A percentile compares a stretch with the other conserved stretches of the same genome.
Evolutionary conservation across 345 rosid genomes (phyloP).

Genomic region (Litchi chinensis): DNA sequence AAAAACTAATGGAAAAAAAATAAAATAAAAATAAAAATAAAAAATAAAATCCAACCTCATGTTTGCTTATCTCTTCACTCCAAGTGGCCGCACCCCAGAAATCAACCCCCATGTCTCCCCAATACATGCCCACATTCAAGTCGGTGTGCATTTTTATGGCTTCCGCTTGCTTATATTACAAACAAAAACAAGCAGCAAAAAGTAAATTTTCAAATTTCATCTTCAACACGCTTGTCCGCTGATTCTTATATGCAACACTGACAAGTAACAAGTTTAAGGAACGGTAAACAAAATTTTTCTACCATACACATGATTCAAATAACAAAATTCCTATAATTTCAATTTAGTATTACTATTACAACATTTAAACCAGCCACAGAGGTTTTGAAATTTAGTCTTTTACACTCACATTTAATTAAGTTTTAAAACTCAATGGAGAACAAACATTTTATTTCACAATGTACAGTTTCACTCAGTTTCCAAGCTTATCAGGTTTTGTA

Average conservation of each 20-base stretch:
- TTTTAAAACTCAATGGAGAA: background rate
- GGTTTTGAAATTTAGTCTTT: background rate
- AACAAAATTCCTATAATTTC: background rate
- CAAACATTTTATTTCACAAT: background rate
- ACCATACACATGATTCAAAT: background rate
- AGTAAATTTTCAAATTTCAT: background rate
- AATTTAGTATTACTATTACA: background rate
- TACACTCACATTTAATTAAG: background rate
- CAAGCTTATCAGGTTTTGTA: background rate
- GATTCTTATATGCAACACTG: conserved; percentile 2
- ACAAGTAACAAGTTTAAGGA: background rate
- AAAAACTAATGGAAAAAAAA: background rate
- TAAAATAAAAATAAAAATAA: too few species aligned
- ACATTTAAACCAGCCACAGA: background rate
- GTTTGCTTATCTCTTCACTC: conserved; percentile 48
- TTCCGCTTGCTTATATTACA: conserved; percentile 69
- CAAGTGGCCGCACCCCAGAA: conserved; percentile 64
- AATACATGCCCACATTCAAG: conserved; percentile 66
- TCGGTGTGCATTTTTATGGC: conserved; percentile 69
- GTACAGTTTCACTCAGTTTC: background rate
- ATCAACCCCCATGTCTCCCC: conserved; percentile 88
- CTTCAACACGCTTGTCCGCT: background rate
- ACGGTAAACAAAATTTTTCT: background rate
- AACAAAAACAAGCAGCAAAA: conserved; percentile 14
- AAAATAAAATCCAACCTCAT: conserved; percentile 75